Evolutionary conservation across 2,329 filamentous ascomycete species (phyloP).

Genomic region (Rhynchosporium agropyri): DNA sequence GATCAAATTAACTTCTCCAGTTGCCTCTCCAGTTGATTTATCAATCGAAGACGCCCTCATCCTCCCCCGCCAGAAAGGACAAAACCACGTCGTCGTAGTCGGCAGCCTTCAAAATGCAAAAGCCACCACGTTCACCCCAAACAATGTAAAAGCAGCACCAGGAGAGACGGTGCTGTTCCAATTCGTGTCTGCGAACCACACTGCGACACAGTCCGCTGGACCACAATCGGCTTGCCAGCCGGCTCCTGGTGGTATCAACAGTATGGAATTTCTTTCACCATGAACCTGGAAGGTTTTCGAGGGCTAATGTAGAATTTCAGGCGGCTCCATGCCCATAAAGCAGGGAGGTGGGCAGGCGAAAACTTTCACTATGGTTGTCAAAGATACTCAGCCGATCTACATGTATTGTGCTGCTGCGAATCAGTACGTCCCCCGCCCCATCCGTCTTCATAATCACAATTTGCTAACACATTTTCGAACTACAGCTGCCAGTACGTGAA

Average conservation of each 20-base stretch:
- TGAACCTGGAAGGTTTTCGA: neutral
- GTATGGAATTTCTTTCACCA: neutral
- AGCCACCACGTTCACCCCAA: slow-evolving; percentile 14
- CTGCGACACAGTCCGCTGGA: slow-evolving; percentile 10
- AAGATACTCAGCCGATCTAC: slow-evolving; percentile 14
- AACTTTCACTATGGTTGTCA: slow-evolving; percentile 8
- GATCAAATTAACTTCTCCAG: neutral
- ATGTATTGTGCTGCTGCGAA: slow-evolving; percentile 15
- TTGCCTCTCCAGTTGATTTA: neutral
- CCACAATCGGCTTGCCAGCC: slow-evolving; percentile 11
- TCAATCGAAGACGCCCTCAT: slow-evolving; percentile 6
- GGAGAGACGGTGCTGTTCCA: slow-evolving; percentile 16
- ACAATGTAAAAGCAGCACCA: neutral
- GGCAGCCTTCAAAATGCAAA: slow-evolving; percentile 10
- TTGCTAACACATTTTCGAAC: neutral
- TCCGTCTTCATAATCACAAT: neutral
- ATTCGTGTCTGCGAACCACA: slow-evolving; percentile 15
- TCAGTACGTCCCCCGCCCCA: neutral
- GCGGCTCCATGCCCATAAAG: slow-evolving; percentile 14
- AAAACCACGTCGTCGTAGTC: slow-evolving; percentile 15
- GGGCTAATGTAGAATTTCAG: neutral
- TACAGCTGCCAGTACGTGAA: too few relatives aligned
- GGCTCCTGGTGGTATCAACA: slow-evolving; percentile 4
- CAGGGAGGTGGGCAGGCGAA: slow-evolving; percentile 5
- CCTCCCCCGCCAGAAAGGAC: neutral